Conservation (phyloP, 1,284 basidiomycete genomes). For the Naganishia liquefaciens region DNA sequence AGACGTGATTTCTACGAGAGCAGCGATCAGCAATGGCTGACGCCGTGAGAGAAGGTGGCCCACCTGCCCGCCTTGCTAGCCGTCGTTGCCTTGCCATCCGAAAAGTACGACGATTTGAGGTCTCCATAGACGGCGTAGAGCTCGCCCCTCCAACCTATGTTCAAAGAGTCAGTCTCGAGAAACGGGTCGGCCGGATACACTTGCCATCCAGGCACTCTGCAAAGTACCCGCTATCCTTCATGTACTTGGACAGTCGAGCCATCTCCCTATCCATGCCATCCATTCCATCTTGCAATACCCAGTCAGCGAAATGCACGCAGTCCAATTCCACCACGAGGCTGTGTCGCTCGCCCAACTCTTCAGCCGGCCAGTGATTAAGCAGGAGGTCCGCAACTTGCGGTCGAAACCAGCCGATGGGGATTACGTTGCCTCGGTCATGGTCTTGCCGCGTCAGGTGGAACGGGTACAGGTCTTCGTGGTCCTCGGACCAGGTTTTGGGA, state of each 20-base stretch:
- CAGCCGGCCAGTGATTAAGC: constrained; percentile 23
- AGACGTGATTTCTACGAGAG: constrained; percentile 64
- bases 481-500: constrained; percentile 19
- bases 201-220: constrained; percentile 50
- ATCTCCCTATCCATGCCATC: constrained; percentile 47
- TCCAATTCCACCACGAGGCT: constrained; percentile 13
- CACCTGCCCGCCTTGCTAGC: constrained; percentile 16
- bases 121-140: constrained; percentile 77
- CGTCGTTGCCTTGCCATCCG: constrained; percentile 34
- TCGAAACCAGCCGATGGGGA: constrained; percentile 31
- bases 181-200: constrained; percentile 18
- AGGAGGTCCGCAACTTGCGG: constrained; percentile 20
- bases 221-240: constrained; percentile 52
- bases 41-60: background rate
- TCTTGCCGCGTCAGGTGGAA: constrained; percentile 23
- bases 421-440: constrained; percentile 3
- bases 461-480: constrained; percentile 22
- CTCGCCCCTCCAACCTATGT: constrained; percentile 74
- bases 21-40: background rate
- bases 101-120: constrained; percentile 59
- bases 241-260: constrained; percentile 44
- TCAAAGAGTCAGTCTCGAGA: background rate
- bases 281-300: constrained; percentile 18
- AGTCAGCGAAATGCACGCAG: constrained; percentile 23
- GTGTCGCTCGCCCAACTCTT: constrained; percentile 6